Conservation (phyloP, 2,329 filamentous ascomycete species). For the Sporothrix phasma region DNA sequence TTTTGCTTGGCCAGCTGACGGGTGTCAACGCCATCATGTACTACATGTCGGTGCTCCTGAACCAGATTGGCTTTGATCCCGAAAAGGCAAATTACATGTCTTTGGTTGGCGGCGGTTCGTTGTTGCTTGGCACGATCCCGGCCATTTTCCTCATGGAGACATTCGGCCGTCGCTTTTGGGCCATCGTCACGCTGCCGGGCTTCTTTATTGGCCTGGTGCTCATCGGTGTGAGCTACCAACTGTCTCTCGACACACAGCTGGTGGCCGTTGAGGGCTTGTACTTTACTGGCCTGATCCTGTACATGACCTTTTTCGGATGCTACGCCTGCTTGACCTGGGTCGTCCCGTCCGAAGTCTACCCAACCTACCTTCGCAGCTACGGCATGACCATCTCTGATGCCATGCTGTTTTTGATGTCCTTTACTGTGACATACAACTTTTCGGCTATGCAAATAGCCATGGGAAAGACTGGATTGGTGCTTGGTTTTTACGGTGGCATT, state of each 20-base stretch:
- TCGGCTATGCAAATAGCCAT: constrained; percentile 59
- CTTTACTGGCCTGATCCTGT: constrained; percentile 55
- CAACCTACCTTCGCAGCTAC: constrained; percentile 61
- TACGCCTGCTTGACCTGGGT: constrained; percentile 58
- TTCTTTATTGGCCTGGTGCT: constrained; percentile 61
- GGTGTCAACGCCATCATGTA: constrained; percentile 64
- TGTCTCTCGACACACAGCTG: constrained; percentile 37
- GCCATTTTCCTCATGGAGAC: constrained; percentile 62
- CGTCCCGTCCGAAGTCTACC: constrained; percentile 59
- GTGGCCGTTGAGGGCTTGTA: constrained; percentile 49
- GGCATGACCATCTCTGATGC: constrained; percentile 63
- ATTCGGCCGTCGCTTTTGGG: constrained; percentile 66
- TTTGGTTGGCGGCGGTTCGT: constrained; percentile 56
- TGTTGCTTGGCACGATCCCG: constrained; percentile 58
- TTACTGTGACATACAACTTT: constrained; percentile 70
- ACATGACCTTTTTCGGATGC: constrained; percentile 59
- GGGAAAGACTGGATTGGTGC: constrained; percentile 51
- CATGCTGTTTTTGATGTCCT: constrained; percentile 59
- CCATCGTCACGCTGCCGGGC: constrained; percentile 58
- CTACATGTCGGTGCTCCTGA: constrained; percentile 61
- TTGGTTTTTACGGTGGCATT: constrained; percentile 67
- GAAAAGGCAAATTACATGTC: constrained; percentile 63
- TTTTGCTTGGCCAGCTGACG: constrained; percentile 59
- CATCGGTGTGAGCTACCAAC: constrained; percentile 54
- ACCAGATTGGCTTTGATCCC: constrained; percentile 54